phyloP scores from a whole-genome alignment of 331 rosid species.

The Spiraea crenata region DNA sequence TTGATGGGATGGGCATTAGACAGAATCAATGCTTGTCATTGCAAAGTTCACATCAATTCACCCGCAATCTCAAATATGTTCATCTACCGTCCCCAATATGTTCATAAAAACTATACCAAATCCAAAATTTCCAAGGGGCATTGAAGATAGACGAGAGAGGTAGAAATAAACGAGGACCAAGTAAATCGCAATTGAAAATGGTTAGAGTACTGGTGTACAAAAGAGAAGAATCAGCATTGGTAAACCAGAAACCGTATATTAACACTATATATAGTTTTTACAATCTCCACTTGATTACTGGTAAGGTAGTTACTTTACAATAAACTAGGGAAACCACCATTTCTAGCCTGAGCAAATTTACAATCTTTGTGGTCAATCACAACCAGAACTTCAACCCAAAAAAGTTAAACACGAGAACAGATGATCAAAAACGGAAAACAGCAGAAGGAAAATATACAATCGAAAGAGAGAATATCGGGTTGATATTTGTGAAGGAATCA shows the following conservation, averaged over 20 bases:
- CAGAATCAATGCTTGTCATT: neutral
- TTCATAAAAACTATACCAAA: too few species aligned
- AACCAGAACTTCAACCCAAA: conserved; percentile 14
- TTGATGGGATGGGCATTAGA: conserved; percentile 4
- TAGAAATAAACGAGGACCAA: too few species aligned
- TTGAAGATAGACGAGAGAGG: too few species aligned
- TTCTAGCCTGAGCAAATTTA: conserved; percentile 24
- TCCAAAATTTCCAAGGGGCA: too few species aligned
- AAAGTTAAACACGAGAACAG: neutral
- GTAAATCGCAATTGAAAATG: too few species aligned
- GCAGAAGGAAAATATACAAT: neutral
- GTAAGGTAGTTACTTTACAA: conserved; percentile 15
- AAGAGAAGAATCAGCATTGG: neutral
- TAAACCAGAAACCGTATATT: neutral
- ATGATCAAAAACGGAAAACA: neutral
- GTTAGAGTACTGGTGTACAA: too few species aligned
- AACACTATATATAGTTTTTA: neutral
- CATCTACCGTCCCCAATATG: too few species aligned
- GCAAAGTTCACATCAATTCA: neutral
- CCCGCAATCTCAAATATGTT: neutral
- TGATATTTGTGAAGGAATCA: conserved; percentile 12
- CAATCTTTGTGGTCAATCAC: conserved; percentile 36
- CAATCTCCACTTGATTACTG: neutral
- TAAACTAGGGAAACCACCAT: conserved; percentile 24
- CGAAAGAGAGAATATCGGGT: conserved; percentile 11